phyloP scores from a whole-genome alignment of 2,329 filamentous ascomycete genomes.

The Chaetomium sp. region DNA sequence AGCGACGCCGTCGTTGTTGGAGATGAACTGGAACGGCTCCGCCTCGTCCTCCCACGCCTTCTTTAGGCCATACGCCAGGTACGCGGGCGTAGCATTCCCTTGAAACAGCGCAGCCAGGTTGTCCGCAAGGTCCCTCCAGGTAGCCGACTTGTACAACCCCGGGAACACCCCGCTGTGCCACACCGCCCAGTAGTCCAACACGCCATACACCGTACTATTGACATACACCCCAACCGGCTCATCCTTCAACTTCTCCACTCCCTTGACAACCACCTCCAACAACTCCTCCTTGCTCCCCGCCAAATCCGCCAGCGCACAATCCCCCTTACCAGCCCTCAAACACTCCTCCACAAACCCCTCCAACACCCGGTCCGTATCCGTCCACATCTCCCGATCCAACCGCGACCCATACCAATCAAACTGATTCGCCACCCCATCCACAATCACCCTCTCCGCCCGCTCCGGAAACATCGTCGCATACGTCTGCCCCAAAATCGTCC shows the following conservation, averaged over 20 bases:
- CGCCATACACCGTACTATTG: slow-evolving; percentile 34
- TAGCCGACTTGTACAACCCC: slow-evolving; percentile 33
- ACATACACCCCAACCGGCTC: slow-evolving; percentile 39
- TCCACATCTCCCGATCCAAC: slow-evolving; percentile 32
- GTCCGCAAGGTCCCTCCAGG: slow-evolving; percentile 33
- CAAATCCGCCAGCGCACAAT: slow-evolving; percentile 37
- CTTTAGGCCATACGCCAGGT: slow-evolving; percentile 29
- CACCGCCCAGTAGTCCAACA: slow-evolving; percentile 32
- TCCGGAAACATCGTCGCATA: slow-evolving; percentile 35
- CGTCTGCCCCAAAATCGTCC: slow-evolving; percentile 35
- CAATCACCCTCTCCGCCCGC: slow-evolving; percentile 31
- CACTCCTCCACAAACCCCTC: slow-evolving; percentile 40
- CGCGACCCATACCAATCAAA: slow-evolving; percentile 37
- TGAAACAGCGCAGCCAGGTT: slow-evolving; percentile 30
- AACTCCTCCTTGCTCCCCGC: slow-evolving; percentile 33
- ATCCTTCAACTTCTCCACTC: slow-evolving; percentile 30
- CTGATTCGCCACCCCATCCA: slow-evolving; percentile 30
- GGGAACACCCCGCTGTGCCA: slow-evolving; percentile 34
- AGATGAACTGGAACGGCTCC: slow-evolving; percentile 27
- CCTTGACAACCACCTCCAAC: slow-evolving; percentile 27
- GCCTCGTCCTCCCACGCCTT: slow-evolving; percentile 18
- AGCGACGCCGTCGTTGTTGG: slow-evolving; percentile 28
- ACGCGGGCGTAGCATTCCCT: slow-evolving; percentile 36
- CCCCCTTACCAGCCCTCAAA: slow-evolving; percentile 37
- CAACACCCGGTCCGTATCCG: slow-evolving; percentile 39